phyloP scores from a whole-genome alignment of 768 basidiomycete genomes.

The Holtermannia corniformis region DNA sequence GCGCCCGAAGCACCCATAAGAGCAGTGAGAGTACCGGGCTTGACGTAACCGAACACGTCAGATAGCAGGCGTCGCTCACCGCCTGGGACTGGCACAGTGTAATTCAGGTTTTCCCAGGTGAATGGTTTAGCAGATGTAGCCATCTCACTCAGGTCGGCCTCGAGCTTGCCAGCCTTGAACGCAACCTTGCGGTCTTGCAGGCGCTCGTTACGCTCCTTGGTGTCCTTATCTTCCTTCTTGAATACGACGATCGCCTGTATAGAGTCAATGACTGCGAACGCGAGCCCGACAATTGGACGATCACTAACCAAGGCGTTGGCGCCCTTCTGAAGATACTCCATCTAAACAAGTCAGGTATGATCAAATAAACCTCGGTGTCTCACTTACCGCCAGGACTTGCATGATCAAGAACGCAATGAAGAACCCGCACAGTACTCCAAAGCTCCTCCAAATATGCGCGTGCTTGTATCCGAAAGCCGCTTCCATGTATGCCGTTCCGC shows the following conservation, averaged over 20 bases:
- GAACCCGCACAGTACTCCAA: conserved; percentile 62
- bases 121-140: conserved; percentile 50
- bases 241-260: conserved; percentile 50
- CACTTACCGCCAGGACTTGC: conserved; percentile 53
- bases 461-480: conserved; percentile 44
- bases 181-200: conserved; percentile 48
- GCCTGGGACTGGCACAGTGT: conserved; percentile 46
- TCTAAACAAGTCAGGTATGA: neutral
- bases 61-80: conserved; percentile 39
- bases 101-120: conserved; percentile 66
- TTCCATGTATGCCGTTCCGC: conserved; percentile 55
- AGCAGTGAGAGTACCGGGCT: conserved; percentile 44
- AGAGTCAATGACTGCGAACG: conserved; percentile 1
- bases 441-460: conserved; percentile 42
- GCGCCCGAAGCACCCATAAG: conserved; percentile 47
- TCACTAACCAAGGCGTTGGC: conserved; percentile 14
- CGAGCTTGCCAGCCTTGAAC: conserved; percentile 38
- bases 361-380: neutral
- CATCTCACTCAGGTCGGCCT: conserved; percentile 45
- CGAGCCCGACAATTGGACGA: neutral
- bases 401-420: conserved; percentile 59
- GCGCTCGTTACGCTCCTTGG: conserved; percentile 44
- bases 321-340: conserved; percentile 32
- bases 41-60: conserved; percentile 44
- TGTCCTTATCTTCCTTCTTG: conserved; percentile 50